Base-by-base conservation (phyloP, 352 stramenopile genomes). In the Phytopythium ostracodes region DNA sequence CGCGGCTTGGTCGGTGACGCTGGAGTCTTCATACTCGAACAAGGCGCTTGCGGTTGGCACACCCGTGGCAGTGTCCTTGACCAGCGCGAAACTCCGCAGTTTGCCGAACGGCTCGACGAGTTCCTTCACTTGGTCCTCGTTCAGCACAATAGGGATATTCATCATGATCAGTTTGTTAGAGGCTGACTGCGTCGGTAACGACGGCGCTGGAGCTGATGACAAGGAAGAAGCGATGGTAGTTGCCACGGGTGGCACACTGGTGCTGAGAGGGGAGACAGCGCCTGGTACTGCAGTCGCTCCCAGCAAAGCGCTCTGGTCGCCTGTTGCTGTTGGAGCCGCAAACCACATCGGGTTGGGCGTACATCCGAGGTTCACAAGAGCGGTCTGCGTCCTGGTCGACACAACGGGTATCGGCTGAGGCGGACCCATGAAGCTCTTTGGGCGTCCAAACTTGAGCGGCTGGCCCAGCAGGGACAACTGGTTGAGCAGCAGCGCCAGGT, bases 361-460 rank as follows among this genome's bases (percentile, higher is more conserved):
- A 55, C 87, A 96, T 8, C 87, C 87, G 24, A 96, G 73, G 51
- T 93, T 93, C 15, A 81, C 72, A 6, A 96, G 71, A 42, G 85
- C 87, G 1, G 87, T 93, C 53, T 96, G 87, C 3, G 87, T 79
- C 33, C 84, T 79, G 5, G 84, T 63, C 14, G 80, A 87, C 2
- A 94, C 63, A 25, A 72, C 64, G 24, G 87, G 87, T 67, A 93
- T 79, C 4, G 83, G 84, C 65, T 93, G 85, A n/a, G 84, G 76
- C 3, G 87, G 87, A 1, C 87, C 87, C 66, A 92, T 84, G 56
- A 91, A 96, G 64, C 85, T 94, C 36, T 81, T 77, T 2, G 87
- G 87, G 10, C 87, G 79, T 22, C 87, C 87, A 76, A 96, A 94
- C 71, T 96, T 96, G 33, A 96, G 71, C 14, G 87, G 87, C 40